Percentiles rank a stretch among this genome's conserved stretches.
These are phyloP conservation scores for Carex cristatella DNA, from an alignment of 176 grass and related monocot species.

Conservation along the genomic window DNA sequence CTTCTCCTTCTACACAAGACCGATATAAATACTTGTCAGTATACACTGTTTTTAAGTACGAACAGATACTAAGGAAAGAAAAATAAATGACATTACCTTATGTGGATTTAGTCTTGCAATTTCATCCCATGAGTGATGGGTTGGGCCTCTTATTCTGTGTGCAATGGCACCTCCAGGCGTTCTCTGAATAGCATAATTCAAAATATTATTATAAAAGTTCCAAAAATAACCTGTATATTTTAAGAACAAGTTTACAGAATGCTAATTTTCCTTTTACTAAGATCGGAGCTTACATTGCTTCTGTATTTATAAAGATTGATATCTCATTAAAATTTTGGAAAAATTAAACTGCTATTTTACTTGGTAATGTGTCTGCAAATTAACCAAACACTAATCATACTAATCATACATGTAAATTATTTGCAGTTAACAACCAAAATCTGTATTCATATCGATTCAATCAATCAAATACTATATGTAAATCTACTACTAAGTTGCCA, in stretches of 20 bases:
- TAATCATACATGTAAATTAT: neutral
- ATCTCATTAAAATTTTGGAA: neutral
- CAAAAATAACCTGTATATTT: neutral
- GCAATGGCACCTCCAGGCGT: slow-evolving; percentile 56
- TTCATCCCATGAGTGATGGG: slow-evolving; percentile 61
- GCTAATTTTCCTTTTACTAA: neutral
- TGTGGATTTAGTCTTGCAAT: slow-evolving; percentile 68
- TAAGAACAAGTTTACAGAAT: neutral
- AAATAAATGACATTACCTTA: slow-evolving; percentile 49
- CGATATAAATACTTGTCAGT: slow-evolving; percentile 31
- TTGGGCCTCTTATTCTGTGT: slow-evolving; percentile 57
- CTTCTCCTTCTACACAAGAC: slow-evolving; percentile 59
- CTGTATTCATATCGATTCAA: neutral
- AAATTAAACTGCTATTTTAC: neutral
- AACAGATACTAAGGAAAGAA: neutral
- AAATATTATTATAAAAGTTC: neutral
- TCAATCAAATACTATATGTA: slow-evolving; percentile 1
- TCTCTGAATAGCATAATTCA: slow-evolving; percentile 46
- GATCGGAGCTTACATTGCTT: neutral
- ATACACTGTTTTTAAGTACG: neutral
- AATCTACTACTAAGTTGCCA: neutral
- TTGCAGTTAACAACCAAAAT: neutral
- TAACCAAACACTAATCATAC: neutral
- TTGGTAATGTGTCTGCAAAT: neutral
- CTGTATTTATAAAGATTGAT: neutral